Evolutionary conservation across 164 flowering plant genomes (phyloP).

Genomic region (Macadamia integrifolia): DNA sequence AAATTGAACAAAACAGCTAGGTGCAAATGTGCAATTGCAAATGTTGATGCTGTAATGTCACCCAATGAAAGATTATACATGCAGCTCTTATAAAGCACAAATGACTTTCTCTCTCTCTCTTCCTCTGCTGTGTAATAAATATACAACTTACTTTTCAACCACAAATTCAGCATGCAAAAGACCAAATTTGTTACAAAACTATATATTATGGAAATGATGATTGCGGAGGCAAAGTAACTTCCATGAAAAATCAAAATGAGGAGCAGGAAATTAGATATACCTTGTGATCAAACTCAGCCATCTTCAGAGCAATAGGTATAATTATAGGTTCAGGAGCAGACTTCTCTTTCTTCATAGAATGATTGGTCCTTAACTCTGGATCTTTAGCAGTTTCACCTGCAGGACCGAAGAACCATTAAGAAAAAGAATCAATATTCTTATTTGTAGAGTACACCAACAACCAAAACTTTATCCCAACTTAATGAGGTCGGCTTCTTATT

Average conservation of each 20-base stretch:
- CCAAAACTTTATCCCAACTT: too few relatives aligned
- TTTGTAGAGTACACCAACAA: not conserved
- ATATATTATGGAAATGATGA: not conserved
- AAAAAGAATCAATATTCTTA: not conserved
- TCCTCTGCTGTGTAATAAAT: not conserved
- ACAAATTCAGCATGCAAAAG: not conserved
- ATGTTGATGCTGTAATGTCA: not conserved
- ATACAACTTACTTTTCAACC: not conserved
- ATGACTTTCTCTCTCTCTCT: not conserved
- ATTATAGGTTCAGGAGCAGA: conserved; percentile 75
- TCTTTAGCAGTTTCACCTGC: conserved; percentile 42
- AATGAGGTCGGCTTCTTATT: not conserved
- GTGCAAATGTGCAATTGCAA: not conserved
- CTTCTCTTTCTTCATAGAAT: conserved; percentile 38
- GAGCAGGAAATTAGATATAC: conserved; percentile 23
- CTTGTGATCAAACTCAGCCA: conserved; percentile 99
- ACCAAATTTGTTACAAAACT: too few relatives aligned
- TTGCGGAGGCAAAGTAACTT: not conserved
- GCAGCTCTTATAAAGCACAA: not conserved
- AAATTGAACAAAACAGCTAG: too few relatives aligned
- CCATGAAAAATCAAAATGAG: not conserved
- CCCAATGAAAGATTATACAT: not conserved
- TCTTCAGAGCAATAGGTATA: conserved; percentile 81
- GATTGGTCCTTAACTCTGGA: conserved; percentile 24
- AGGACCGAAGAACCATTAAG: conserved; percentile 13